Percentiles rank a stretch among this genome's conserved stretches.
phyloP scores from a whole-genome alignment of 768 basidiomycete genomes.

The Mycena albidolilacea region DNA sequence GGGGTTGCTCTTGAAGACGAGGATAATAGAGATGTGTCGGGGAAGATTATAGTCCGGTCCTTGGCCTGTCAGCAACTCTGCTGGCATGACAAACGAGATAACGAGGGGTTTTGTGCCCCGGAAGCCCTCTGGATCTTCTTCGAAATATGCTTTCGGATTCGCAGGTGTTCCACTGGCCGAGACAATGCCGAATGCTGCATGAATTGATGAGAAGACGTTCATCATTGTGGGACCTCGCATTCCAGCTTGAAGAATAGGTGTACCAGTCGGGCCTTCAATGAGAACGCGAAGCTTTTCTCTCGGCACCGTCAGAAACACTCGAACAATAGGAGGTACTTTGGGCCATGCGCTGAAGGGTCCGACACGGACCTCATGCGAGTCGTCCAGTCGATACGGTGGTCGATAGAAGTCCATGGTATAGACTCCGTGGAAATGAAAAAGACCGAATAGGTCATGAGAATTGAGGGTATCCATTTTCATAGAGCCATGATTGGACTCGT shows the following conservation, averaged over 20 bases:
- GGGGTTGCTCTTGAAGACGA: constrained; percentile 23
- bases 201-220: constrained; percentile 38
- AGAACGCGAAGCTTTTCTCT: constrained; percentile 32
- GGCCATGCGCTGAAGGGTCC: constrained; percentile 37
- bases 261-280: not conserved
- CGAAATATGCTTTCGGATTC: constrained; percentile 34
- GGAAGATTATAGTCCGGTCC: constrained; percentile 24
- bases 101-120: constrained; percentile 26
- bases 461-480: constrained; percentile 49
- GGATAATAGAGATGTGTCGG: constrained; percentile 12
- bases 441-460: constrained; percentile 57
- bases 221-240: constrained; percentile 28
- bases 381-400: constrained; percentile 17
- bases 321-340: constrained; percentile 33
- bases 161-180: constrained; percentile 29
- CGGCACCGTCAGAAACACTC: constrained; percentile 38
- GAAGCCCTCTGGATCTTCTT: constrained; percentile 38
- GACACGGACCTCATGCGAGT: constrained; percentile 24
- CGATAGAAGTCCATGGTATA: constrained; percentile 41
- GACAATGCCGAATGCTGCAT: constrained; percentile 38
- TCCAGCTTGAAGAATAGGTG: constrained; percentile 33
- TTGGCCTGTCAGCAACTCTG: constrained; percentile 15
- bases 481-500: constrained; percentile 38
- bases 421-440: constrained; percentile 53
- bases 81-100: constrained; percentile 28